Conservation (phyloP, 208 protist genomes). For the Baffinella frigidus region DNA sequence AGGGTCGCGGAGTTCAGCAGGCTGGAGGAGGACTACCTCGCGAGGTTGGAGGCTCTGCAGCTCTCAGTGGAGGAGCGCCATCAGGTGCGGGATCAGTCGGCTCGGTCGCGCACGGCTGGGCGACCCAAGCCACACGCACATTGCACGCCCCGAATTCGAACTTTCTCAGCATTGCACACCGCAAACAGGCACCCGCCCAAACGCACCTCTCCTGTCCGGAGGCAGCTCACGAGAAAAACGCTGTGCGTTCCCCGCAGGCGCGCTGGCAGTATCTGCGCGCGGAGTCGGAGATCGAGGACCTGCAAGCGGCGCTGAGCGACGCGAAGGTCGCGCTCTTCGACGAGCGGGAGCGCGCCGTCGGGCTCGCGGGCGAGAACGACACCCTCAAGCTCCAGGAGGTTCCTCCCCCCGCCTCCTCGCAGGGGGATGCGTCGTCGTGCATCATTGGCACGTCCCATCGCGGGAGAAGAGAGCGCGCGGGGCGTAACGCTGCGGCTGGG, state of each 20-base stretch:
- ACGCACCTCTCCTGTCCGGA: too few relatives aligned
- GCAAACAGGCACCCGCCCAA: not conserved
- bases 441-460: too few relatives aligned
- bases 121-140: not conserved
- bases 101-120: not conserved
- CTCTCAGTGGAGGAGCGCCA: not conserved
- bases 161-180: too few relatives aligned
- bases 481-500: too few relatives aligned
- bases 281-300: not conserved
- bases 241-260: too few relatives aligned
- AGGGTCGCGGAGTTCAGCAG: not conserved
- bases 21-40: slow-evolving; percentile 6
- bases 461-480: too few relatives aligned
- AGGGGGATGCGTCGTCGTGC: too few relatives aligned
- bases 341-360: not conserved
- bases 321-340: not conserved
- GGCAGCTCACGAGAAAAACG: too few relatives aligned
- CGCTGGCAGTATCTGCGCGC: not conserved
- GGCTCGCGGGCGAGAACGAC: not conserved
- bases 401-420: not conserved
- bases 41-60: not conserved
- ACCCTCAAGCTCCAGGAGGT: slow-evolving; percentile 5
- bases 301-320: not conserved
- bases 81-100: not conserved
- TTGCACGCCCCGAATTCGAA: not conserved